phyloP scores from a whole-genome alignment of 2,329 filamentous ascomycete species.

The Trichoderma koningii region DNA sequence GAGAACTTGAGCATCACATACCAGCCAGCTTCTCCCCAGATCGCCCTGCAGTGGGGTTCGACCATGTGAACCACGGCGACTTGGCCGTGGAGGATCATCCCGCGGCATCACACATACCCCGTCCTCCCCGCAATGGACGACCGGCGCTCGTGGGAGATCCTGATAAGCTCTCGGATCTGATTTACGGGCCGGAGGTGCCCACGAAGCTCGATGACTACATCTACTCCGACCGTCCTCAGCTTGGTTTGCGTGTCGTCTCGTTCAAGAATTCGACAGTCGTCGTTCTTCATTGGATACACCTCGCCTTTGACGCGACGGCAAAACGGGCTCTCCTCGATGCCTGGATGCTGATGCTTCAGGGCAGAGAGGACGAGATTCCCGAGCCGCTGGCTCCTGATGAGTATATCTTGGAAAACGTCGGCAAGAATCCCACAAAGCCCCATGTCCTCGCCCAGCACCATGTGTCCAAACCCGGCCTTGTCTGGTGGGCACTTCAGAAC shows the following conservation, averaged over 20 bases:
- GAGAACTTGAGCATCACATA: constrained; percentile 40
- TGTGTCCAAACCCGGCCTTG: constrained; percentile 33
- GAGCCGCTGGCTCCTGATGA: constrained; percentile 39
- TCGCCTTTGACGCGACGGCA: constrained; percentile 50
- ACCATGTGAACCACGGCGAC: constrained; percentile 39
- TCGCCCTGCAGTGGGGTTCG: constrained; percentile 46
- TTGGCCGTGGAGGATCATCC: constrained; percentile 46
- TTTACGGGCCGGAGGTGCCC: constrained; percentile 27
- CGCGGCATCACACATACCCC: constrained; percentile 43
- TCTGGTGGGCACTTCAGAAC: constrained; percentile 6
- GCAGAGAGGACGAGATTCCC: constrained; percentile 45
- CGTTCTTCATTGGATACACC: constrained; percentile 50
- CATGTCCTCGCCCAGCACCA: constrained; percentile 29
- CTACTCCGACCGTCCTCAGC: constrained; percentile 46
- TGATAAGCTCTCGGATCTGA: constrained; percentile 30
- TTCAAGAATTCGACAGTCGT: constrained; percentile 55
- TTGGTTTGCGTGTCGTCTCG: constrained; percentile 50
- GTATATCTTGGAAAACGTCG: constrained; percentile 12
- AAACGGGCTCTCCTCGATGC: constrained; percentile 44
- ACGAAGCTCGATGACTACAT: constrained; percentile 46
- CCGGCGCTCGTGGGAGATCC: constrained; percentile 29
- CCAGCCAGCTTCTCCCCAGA: constrained; percentile 36
- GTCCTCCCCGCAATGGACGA: constrained; percentile 29
- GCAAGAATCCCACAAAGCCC: neutral
- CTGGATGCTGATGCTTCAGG: constrained; percentile 50